Percentiles rank a stretch among this genome's conserved stretches.
Evolutionary conservation across 2,329 filamentous ascomycete species (phyloP).

Genomic region (Diplodia sapinea): DNA sequence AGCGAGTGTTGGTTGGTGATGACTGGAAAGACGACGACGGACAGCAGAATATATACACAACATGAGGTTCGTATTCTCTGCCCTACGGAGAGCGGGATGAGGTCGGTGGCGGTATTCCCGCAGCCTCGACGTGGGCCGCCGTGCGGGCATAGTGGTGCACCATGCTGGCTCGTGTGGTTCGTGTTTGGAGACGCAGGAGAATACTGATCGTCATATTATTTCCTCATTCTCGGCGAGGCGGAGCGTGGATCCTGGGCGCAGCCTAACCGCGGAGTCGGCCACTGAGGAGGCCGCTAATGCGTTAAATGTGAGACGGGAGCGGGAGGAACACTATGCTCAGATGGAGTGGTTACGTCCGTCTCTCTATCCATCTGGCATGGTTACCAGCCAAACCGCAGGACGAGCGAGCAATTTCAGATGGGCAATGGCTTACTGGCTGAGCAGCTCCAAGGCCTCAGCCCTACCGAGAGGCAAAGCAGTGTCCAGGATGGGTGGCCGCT

Average conservation of each 20-base stretch:
- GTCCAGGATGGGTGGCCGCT: not conserved
- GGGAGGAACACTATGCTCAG: not conserved
- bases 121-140: slow-evolving; percentile 8
- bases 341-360: not conserved
- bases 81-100: slow-evolving; percentile 2
- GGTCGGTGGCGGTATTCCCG: not conserved
- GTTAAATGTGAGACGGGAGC: not conserved
- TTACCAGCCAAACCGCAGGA: not conserved
- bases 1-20: slow-evolving; percentile 21
- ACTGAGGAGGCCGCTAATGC: not conserved
- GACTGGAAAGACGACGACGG: not conserved
- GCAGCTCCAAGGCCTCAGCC: not conserved
- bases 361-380: not conserved
- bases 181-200: slow-evolving; percentile 26
- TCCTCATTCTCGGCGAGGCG: not conserved
- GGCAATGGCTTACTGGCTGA: not conserved
- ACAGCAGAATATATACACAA: slow-evolving; percentile 12
- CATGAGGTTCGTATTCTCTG: slow-evolving; percentile 19
- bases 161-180: slow-evolving; percentile 18
- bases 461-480: not conserved
- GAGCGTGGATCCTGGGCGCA: slow-evolving; percentile 6
- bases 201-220: slow-evolving; percentile 10
- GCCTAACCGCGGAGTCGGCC: not conserved
- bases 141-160: not conserved
- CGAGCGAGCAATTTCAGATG: not conserved